Base-by-base conservation (phyloP, 202 grass and related monocot genomes). In the Panicum hallii region DNA sequence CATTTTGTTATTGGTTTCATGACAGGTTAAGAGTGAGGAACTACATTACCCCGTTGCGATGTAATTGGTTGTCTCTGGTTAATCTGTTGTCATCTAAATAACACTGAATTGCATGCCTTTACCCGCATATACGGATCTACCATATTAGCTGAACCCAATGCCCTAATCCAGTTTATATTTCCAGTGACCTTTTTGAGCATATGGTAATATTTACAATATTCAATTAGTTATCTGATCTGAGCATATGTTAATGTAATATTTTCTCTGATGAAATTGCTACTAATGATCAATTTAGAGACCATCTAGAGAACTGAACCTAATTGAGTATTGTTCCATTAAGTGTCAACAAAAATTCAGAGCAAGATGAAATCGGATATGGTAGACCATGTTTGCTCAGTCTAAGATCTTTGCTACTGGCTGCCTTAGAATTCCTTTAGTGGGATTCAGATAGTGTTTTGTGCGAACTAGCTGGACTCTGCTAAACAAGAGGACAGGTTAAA, bases 171-270 rank as follows among this genome's bases (percentile, higher is more conserved):
- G 11, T 46, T 46, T 26, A 70, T 70, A 70, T n/a, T 23, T 47
- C n/a, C 11, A 14, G 11, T 47, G 67, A 57, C 23, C 34, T 41
- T 79, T 90, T 74, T 74, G 41, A 82, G 40, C 44, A 11, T 67
- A 61, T 61, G 38, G 36, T 4, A 2, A 8, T 45, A n/a, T 5
- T 15, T 72, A 9, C 49, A 52, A 7, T 60, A 69, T 49, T 86
- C 77, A 58, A 49, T 23, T 62, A 58, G 9, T 60, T 17, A 52
- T 58, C 28, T 56, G 30, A 66, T 48, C 6, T 45, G 62, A 42
- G 60, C 48, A 30, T 30, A n/a, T 67, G 70, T n/a, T 40, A 16
- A 11, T 2, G 5, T 36, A 70, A 11, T 44, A 22, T 80, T 34
- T 36, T 63, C 22, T 78, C 36, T 68, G 61, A 38, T 70, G 9